phyloP scores from a whole-genome alignment of 208 protist genomes.

The Trypanosoma melophagium region DNA sequence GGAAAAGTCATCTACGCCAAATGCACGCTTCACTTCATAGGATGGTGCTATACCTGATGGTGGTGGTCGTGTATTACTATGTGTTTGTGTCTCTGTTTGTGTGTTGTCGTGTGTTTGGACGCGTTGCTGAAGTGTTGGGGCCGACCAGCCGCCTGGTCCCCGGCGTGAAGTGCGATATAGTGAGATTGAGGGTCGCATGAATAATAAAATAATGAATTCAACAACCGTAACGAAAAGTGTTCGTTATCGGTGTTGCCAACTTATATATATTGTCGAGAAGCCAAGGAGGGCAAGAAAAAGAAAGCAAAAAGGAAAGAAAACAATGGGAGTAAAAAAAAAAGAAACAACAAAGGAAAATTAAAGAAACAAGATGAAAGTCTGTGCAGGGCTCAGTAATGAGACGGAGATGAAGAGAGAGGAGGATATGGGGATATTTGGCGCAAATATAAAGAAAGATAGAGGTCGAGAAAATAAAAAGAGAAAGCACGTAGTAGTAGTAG shows the following conservation, averaged over 20 bases:
- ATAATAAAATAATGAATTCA: no score
- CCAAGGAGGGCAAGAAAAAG: background rate
- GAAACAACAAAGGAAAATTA: slow-evolving; percentile 1
- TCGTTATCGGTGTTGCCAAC: background rate
- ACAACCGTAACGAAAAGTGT: no score
- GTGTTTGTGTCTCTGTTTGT: no score
- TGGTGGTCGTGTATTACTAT: no score
- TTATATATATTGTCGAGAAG: background rate
- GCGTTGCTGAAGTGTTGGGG: slow-evolving; percentile 31
- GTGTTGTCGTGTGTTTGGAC: slow-evolving; percentile 26
- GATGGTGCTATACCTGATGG: background rate
- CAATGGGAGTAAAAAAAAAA: background rate
- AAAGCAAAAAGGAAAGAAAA: background rate
- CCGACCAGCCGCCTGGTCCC: slow-evolving; percentile 57
- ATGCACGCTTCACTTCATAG: slow-evolving; percentile 39
- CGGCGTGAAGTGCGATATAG: slow-evolving; percentile 57
- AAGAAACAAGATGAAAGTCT: slow-evolving; percentile 13
- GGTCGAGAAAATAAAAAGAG: no score
- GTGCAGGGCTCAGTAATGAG: no score
- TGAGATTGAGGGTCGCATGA: slow-evolving; percentile 21
- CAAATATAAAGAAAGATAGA: no score
- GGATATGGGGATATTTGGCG: no score
- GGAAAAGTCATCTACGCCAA: slow-evolving; percentile 58
- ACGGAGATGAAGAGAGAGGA: no score
- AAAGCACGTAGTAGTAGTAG: no score